Conservation (phyloP, 805 yeast species). For the Starmerella sp. region DNA sequence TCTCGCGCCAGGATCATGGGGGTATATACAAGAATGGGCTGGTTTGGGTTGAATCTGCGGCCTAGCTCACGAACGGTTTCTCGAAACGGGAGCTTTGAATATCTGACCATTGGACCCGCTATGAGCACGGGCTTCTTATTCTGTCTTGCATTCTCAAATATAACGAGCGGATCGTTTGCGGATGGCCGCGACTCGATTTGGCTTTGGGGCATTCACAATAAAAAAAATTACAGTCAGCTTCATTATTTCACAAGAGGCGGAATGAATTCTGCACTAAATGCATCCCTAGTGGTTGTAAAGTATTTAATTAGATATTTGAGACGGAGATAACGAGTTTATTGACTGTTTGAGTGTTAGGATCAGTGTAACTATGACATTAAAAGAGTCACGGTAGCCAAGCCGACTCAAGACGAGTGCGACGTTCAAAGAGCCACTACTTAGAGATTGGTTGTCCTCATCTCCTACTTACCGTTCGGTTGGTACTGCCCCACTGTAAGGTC, state of each 20-base stretch:
- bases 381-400: conserved; percentile 10
- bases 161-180: neutral
- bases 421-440: neutral
- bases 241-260: neutral
- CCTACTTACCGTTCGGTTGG: conserved; percentile 17
- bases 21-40: conserved; percentile 55
- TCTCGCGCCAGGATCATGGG: conserved; percentile 97
- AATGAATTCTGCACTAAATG: too few species aligned
- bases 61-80: conserved; percentile 54
- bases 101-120: conserved; percentile 95
- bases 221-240: conserved; percentile 1
- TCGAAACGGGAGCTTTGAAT: conserved; percentile 86
- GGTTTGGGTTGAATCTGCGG: conserved; percentile 41
- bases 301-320: neutral
- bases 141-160: neutral
- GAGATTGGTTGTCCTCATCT: conserved; percentile 17
- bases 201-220: neutral
- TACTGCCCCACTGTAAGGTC: neutral
- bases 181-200: neutral
- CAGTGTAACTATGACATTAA: conserved; percentile 23
- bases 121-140: conserved; percentile 35
- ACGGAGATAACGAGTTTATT: too few species aligned
- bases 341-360: conserved; percentile 17
- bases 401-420: conserved; percentile 17
- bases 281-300: too few species aligned